Conservation (phyloP, 2,329 filamentous ascomycete genomes). For the Hypoxylon sp. region DNA sequence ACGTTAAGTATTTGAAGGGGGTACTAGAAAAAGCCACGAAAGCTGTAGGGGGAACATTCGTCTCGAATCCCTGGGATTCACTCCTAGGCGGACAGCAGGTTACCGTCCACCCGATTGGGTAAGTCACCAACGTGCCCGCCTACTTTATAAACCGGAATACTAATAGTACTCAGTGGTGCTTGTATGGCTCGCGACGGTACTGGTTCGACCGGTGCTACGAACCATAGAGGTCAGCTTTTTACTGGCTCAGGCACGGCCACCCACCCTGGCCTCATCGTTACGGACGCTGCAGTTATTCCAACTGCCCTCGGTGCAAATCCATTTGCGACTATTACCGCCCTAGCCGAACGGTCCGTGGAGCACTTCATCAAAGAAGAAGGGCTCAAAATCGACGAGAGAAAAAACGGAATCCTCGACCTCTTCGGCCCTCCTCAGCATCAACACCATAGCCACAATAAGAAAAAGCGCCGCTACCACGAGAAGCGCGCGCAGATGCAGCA, state of each 20-base stretch:
- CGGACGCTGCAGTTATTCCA: constrained; percentile 74
- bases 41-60: constrained; percentile 72
- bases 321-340: constrained; percentile 77
- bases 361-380: constrained; percentile 60
- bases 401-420: constrained; percentile 67
- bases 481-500: constrained; percentile 41
- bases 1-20: constrained; percentile 67
- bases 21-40: constrained; percentile 69
- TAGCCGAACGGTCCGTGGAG: constrained; percentile 75
- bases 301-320: constrained; percentile 76
- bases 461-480: constrained; percentile 24
- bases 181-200: constrained; percentile 73
- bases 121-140: constrained; percentile 46
- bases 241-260: constrained; percentile 65
- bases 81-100: constrained; percentile 70
- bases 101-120: constrained; percentile 77
- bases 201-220: constrained; percentile 70
- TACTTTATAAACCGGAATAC: constrained; percentile 2
- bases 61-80: constrained; percentile 72
- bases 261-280: constrained; percentile 72
- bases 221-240: constrained; percentile 74
- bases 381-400: constrained; percentile 62
- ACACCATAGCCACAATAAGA: constrained; percentile 16
- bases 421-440: constrained; percentile 66
- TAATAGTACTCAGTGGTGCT: constrained; percentile 65